Conservation (phyloP, 2,329 filamentous ascomycete species). For the Alternaria gaisen region DNA sequence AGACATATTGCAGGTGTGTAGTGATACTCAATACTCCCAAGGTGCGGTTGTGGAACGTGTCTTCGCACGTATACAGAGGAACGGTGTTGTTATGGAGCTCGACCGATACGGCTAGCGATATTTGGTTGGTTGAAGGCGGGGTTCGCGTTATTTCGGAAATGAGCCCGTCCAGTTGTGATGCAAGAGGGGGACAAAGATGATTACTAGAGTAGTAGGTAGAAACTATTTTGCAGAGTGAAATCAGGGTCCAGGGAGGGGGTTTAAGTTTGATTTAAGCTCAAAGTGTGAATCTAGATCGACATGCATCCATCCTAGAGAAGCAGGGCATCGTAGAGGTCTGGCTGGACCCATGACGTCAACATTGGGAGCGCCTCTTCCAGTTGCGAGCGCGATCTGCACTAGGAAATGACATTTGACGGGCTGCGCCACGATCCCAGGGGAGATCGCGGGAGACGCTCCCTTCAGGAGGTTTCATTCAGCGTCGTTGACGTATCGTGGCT, state of each 20-base stretch:
- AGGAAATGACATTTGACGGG: background rate
- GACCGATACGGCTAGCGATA: conserved; percentile 7
- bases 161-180: background rate
- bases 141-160: conserved; percentile 10
- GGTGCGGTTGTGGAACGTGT: conserved; percentile 4
- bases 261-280: conserved; percentile 21
- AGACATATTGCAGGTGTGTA: conserved; percentile 34
- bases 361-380: conserved; percentile 3
- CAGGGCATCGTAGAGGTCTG: conserved; percentile 11
- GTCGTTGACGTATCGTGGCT: background rate
- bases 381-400: conserved; percentile 14
- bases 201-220: background rate
- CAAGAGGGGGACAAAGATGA: background rate
- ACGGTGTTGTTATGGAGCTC: conserved; percentile 9
- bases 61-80: background rate
- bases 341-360: conserved; percentile 17
- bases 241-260: conserved; percentile 18
- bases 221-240: background rate
- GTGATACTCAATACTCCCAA: background rate
- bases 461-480: background rate
- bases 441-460: background rate
- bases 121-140: conserved; percentile 13
- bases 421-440: conserved; percentile 11
- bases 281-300: conserved; percentile 7
- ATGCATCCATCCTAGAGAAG: conserved; percentile 1